Evolutionary conservation across 1,139 yeast genomes (phyloP).

Genomic region (Zygosaccharomyces sapae): DNA sequence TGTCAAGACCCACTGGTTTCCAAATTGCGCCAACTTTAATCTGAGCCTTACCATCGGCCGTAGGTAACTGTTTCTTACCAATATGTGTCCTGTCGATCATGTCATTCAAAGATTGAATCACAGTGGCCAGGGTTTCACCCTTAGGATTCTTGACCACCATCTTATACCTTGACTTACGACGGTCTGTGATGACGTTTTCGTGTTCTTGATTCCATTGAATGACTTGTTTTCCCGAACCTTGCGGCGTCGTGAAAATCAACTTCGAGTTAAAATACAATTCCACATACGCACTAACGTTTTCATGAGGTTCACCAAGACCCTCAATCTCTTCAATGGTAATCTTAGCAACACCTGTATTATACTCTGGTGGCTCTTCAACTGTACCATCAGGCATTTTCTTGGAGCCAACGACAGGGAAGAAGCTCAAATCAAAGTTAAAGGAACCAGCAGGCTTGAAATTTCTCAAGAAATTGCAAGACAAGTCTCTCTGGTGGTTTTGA

Average conservation of each 20-base stretch:
- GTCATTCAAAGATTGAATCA: conserved; percentile 62
- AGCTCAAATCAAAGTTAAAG: conserved; percentile 63
- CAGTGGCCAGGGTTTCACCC: conserved; percentile 56
- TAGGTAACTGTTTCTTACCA: conserved; percentile 71
- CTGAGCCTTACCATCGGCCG: conserved; percentile 63
- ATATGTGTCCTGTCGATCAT: conserved; percentile 76
- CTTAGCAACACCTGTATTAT: conserved; percentile 85
- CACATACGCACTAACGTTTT: conserved; percentile 58
- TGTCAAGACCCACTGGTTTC: conserved; percentile 78
- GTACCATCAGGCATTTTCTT: conserved; percentile 79
- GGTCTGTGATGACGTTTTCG: conserved; percentile 73
- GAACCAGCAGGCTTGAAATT: conserved; percentile 81
- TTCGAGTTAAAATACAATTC: conserved; percentile 66
- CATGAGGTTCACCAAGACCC: conserved; percentile 34
- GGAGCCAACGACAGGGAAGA: conserved; percentile 77
- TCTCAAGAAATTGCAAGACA: conserved; percentile 58
- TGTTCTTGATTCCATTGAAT: conserved; percentile 65
- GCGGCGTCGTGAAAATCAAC: conserved; percentile 51
- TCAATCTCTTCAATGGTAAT: conserved; percentile 36
- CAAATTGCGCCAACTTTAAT: conserved; percentile 65
- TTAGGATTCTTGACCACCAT: conserved; percentile 64
- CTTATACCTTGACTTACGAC: conserved; percentile 63
- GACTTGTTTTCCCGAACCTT: conserved; percentile 55
- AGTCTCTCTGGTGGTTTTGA: conserved; percentile 48
- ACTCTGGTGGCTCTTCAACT: conserved; percentile 79